Conservation (phyloP, 2,329 filamentous ascomycete species). For the Zelopaecilomyces penicillatus region DNA sequence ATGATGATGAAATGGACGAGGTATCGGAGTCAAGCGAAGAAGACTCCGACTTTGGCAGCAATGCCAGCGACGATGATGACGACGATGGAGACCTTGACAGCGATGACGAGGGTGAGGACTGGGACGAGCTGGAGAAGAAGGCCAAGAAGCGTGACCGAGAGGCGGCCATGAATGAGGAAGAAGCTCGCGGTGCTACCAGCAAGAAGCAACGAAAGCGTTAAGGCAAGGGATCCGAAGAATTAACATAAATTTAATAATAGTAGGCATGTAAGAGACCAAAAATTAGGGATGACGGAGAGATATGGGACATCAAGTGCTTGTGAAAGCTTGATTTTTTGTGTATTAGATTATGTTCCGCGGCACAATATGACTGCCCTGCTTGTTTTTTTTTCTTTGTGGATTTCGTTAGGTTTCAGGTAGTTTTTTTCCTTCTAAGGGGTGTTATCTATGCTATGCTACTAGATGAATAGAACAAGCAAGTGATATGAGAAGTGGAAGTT, state of each 20-base stretch:
- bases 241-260: neutral
- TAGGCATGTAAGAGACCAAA: neutral
- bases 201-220: slow-evolving; percentile 40
- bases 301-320: too few relatives aligned
- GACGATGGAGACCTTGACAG: slow-evolving; percentile 49
- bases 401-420: neutral
- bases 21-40: slow-evolving; percentile 69
- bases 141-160: slow-evolving; percentile 79
- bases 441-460: too few relatives aligned
- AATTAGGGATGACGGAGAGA: too few relatives aligned
- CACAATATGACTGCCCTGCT: neutral
- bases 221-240: slow-evolving; percentile 3
- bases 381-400: neutral
- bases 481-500: too few relatives aligned
- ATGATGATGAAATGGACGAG: slow-evolving; percentile 77
- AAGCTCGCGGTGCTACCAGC: slow-evolving; percentile 51
- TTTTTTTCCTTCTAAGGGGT: too few relatives aligned
- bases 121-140: slow-evolving; percentile 92
- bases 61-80: slow-evolving; percentile 74
- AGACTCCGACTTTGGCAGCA: slow-evolving; percentile 88
- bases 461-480: too few relatives aligned
- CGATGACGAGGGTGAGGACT: slow-evolving; percentile 77
- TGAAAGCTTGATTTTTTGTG: too few relatives aligned
- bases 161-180: slow-evolving; percentile 30
- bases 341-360: too few relatives aligned